Evolutionary conservation across 495 filamentous ascomycete genomes (phyloP), one percentile per base, ranked within the genome.

Genomic region (Lophium mytilinum): DNA sequence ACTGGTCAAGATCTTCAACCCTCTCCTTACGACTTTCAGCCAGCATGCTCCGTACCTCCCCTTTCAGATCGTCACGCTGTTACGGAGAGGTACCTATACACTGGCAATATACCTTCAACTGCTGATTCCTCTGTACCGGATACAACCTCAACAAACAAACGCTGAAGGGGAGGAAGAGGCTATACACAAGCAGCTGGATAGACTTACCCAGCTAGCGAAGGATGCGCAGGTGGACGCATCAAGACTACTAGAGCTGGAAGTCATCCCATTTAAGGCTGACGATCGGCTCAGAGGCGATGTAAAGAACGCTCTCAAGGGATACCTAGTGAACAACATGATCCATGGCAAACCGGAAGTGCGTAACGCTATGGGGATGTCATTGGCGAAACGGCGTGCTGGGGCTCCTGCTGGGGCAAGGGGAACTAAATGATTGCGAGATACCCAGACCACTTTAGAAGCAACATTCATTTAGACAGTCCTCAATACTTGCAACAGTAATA

Each of bases 101-200:
- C 64, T 90, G 17, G 91, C 90, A 69, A 91, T 96, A 47, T 94
- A 91, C 58, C 83, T 96, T 55, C 85, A 83, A n/a, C 89, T 96
- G 71, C 79, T 95, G 17, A 81, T 81, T 0, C 84, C 85, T 5
- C 69, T 91, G 4, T 68, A 89, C 33, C 68, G 66, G 61, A 64
- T 71, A 61, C 43, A 57, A 42, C 46, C 21, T 17, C 39, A 52
- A 42, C 54, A 60, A 66, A 37, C 67, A 49, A 33, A 57, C 70
- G 58, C 46, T 24, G 7, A 40, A n/a, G 12, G 52, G 12, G 55
- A 57, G 10, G 64, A 65, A 21, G 66, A 55, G 33, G 43, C 65
- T 62, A 55, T 58, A 5, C 67, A 72, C 11, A 71, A 79, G 65
- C 79, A 76, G 52, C 51, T 88, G 1, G 78, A 84, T 30, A 65